Conservation (phyloP, 1,284 basidiomycete genomes). For the Laetiporus sulphureus region DNA sequence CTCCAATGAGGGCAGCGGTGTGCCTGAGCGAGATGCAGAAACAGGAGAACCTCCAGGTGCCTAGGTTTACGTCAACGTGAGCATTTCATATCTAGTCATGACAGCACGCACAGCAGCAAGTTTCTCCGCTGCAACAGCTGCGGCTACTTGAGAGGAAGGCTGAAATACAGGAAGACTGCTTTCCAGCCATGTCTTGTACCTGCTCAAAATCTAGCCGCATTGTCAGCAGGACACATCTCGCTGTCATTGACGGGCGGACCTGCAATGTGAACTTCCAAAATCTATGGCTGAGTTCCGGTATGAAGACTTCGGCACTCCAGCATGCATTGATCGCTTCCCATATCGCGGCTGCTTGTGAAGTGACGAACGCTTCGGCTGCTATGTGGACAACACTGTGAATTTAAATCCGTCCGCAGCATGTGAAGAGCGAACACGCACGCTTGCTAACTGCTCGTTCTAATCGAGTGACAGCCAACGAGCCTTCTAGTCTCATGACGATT, state of each 20-base stretch:
- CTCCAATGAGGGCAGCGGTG: conserved; percentile 44
- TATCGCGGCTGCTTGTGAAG: conserved; percentile 59
- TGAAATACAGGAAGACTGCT: conserved; percentile 37
- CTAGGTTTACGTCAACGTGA: neutral
- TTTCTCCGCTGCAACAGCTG: conserved; percentile 31
- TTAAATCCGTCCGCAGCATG: no score
- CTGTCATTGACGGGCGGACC: no score
- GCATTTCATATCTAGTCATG: neutral
- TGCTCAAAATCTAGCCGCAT: conserved; percentile 71
- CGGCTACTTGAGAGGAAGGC: conserved; percentile 21
- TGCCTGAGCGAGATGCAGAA: conserved; percentile 38
- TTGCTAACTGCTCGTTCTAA: conserved; percentile 35
- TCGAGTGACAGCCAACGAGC: conserved; percentile 41
- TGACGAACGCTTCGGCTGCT: conserved; percentile 38
- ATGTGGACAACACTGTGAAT: no score
- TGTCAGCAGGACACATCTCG: no score
- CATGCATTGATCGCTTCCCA: conserved; percentile 72
- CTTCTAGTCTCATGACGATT: conserved; percentile 74
- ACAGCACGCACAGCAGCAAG: conserved; percentile 16
- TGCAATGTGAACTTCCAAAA: conserved; percentile 90
- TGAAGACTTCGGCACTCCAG: conserved; percentile 82
- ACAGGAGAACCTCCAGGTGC: conserved; percentile 9
- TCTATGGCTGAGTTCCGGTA: conserved; percentile 72
- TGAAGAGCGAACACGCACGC: conserved; percentile 27
- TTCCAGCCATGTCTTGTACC: conserved; percentile 74